Evolutionary conservation across 2,329 filamentous ascomycete species (phyloP), one percentile per base, ranked within the genome.

Genomic region (Graphilbum ipis-grandicollis): DNA sequence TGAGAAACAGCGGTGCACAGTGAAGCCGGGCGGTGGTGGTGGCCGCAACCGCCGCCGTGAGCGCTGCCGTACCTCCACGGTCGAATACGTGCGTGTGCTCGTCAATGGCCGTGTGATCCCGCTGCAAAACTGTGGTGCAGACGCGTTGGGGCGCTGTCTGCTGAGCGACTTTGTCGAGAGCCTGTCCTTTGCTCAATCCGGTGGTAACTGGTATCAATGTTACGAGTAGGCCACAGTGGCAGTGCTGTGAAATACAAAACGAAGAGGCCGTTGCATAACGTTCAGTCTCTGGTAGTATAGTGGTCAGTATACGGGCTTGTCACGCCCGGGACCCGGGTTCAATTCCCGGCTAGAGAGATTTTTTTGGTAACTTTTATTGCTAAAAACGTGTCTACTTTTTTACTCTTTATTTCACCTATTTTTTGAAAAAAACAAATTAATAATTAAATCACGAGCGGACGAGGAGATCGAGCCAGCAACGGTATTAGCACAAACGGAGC

Each of bases 71-170:
- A 5, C 14, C 9, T 40, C 30, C n/a, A 43, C 56, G 2, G 70
- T 81, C 50, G 79, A 90, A 52, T 61, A 78, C 38, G 80, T 93
- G 9, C 67, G 86, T 22, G 65, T 92, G 3, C 56, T 93, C 41
- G 62, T 93, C 22, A 93, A 93, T 54, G 83, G 90, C 49, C 68
- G 82, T 19, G 82, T 93, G 3, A 63, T 85, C 39, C 71, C 74
- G 9, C 55, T 93, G 38, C 59, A 70, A 45, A 75, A 67, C 32
- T 93, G 85, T 53, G 65, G 63, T 10, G 75, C 65, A 3, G 83
- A 93, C 54, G 48, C 55, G 33, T 53, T 76, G 37, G 84, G 85
- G 3, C 64, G 79, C 22, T 93, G 86, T 53, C 67, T 50, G 44
- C 51, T 90, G 43, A 59, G 62, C 41, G 66, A 63, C 12, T 93